phyloP scores from a whole-genome alignment of 768 basidiomycete species.

The Boletus vinaceobasis region DNA sequence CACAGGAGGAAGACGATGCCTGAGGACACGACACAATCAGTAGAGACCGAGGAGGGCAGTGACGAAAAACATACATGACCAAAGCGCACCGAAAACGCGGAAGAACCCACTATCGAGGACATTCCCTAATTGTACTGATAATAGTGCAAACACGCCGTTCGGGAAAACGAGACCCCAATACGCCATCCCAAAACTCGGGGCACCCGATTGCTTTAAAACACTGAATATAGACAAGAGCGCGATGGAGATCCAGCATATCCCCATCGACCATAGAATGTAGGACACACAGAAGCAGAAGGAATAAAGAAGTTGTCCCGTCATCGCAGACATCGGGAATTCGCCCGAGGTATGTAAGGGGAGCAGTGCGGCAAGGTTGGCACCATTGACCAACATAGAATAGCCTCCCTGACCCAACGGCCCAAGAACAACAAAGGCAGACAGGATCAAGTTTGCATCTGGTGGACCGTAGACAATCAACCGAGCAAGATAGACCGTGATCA shows the following conservation, averaged over 20 bases:
- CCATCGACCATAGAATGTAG: conserved; percentile 53
- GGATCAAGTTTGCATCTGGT: conserved; percentile 37
- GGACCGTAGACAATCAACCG: conserved; percentile 42
- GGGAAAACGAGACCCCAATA: conserved; percentile 61
- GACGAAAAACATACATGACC: conserved; percentile 40
- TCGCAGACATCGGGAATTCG: conserved; percentile 31
- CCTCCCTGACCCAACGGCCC: conserved; percentile 55
- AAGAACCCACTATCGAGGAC: conserved; percentile 51
- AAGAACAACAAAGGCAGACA: conserved; percentile 47
- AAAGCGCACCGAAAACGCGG: conserved; percentile 50
- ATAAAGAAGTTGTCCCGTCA: conserved; percentile 42
- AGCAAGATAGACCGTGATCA: conserved; percentile 46
- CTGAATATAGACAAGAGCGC: conserved; percentile 40
- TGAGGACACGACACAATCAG: conserved; percentile 11
- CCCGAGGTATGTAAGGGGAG: conserved; percentile 31
- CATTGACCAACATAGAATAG: conserved; percentile 42
- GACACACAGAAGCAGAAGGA: conserved; percentile 44
- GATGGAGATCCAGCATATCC: conserved; percentile 48
- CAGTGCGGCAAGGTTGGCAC: conserved; percentile 34
- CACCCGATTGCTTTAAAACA: conserved; percentile 28
- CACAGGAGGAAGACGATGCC: conserved; percentile 43
- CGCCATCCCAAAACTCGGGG: conserved; percentile 41
- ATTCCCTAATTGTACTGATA: conserved; percentile 46
- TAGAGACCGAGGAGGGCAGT: not conserved
- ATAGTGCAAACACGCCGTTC: conserved; percentile 48